Evolutionary conservation across 1,284 basidiomycete species (phyloP), one percentile per base, ranked within the genome.

Genomic region (Tetrapyrgos nigripes): DNA sequence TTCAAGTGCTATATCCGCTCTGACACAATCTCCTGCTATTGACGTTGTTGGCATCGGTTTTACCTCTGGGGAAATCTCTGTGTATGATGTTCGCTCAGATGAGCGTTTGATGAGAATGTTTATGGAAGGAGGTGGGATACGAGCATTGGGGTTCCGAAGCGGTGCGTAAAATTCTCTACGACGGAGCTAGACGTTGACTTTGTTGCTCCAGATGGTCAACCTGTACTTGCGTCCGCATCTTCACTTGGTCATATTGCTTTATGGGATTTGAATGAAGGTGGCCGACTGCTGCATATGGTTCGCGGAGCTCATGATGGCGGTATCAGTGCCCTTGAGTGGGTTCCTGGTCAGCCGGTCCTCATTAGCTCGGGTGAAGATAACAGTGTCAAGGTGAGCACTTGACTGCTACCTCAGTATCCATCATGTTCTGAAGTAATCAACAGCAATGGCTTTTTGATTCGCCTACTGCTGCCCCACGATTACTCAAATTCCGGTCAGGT

Each of bases 381-480:
- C 70, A 94, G 93, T 68, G 85, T 98, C 59, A 97, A 97, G 82
- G 93, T 95, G 29, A 4, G 13, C 31, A 4, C 31, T 21, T 37
- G 1, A 28, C 9, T 24, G 17, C 2, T n/a, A 19, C n/a, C 14
- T 11, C 9, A 17, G 1, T 37, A 21, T 23, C 10, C 47, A 26
- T 53, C 4, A 55, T 31, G 23, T 47, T 19, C 4, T 28, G n/a
- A n/a, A 26, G 21, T 14, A 27, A 28, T 27, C 23, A 35, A 23
- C 66, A 96, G 94, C 96, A 99, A 93, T 99, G 97, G 97, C 77
- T 97, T 48, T 97, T 98, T 66, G 97, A 99, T 71, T 92, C 94
- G 0, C 93, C 94, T 0, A 91, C 91, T 0, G 81, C 92, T 1
- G 82, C 93, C 11, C 96, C 97, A 2, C 84, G 94, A 44, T 77